Percentiles rank a stretch among this genome's conserved stretches.
Evolutionary conservation across 495 filamentous ascomycete species (phyloP).

Genomic region (Parathielavia hyrcaniae): DNA sequence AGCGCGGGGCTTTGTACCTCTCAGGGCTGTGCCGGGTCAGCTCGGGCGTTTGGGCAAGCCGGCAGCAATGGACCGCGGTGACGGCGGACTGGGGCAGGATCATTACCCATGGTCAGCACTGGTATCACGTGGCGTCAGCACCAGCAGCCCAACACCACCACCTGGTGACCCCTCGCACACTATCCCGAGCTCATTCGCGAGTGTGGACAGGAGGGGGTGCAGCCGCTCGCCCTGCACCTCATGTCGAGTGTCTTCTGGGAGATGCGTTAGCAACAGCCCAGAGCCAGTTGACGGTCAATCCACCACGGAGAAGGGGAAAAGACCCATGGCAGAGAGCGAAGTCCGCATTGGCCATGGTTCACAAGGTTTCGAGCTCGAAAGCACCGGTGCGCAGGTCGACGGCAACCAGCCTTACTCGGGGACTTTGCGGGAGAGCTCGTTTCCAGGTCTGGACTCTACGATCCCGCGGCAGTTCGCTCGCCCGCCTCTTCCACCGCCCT

Average conservation of each 20-base stretch:
- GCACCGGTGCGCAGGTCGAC: background rate
- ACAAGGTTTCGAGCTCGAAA: background rate
- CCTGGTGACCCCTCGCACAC: slow-evolving; percentile 19
- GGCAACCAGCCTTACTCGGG: background rate
- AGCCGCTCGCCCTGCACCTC: slow-evolving; percentile 16
- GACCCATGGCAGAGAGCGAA: slow-evolving; percentile 14
- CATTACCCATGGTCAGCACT: slow-evolving; percentile 23
- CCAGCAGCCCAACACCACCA: slow-evolving; percentile 16
- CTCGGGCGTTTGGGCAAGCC: slow-evolving; percentile 14
- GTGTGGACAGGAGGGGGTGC: slow-evolving; percentile 7
- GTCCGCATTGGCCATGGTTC: slow-evolving; percentile 1
- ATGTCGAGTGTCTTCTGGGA: slow-evolving; percentile 3
- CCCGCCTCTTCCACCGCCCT: slow-evolving; percentile 36
- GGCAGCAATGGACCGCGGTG: slow-evolving; percentile 25
- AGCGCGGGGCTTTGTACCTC: slow-evolving; percentile 11
- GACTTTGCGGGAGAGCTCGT: background rate
- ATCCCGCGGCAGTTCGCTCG: slow-evolving; percentile 28
- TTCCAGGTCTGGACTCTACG: slow-evolving; percentile 14
- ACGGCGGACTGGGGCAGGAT: slow-evolving; percentile 20
- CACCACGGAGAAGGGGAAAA: slow-evolving; percentile 13
- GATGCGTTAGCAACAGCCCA: slow-evolving; percentile 17
- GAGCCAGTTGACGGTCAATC: slow-evolving; percentile 11
- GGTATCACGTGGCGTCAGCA: slow-evolving; percentile 34
- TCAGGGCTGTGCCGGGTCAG: slow-evolving; percentile 11
- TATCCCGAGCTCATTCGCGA: slow-evolving; percentile 1